Conservation (phyloP, 2,329 filamentous ascomycete genomes). For the Trichoderma sp. region DNA sequence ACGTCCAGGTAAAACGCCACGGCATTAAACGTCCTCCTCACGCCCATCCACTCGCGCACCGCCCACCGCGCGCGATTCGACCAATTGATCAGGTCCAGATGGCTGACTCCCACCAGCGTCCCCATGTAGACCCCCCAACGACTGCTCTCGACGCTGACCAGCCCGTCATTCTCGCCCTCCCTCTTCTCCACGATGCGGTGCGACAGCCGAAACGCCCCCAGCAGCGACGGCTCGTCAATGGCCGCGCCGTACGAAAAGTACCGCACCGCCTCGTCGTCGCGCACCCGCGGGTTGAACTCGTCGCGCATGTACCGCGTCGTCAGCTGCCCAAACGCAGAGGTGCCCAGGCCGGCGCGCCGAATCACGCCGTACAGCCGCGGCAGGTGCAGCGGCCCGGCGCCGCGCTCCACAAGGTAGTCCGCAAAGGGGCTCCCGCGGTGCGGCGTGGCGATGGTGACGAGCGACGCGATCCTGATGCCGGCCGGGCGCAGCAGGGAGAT, state of each 20-base stretch:
- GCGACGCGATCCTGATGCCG: conserved; percentile 45
- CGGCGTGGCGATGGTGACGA: conserved; percentile 55
- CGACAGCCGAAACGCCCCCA: conserved; percentile 59
- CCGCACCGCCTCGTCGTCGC: conserved; percentile 49
- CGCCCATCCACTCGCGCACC: conserved; percentile 50
- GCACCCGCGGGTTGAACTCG: conserved; percentile 57
- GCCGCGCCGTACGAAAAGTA: conserved; percentile 63
- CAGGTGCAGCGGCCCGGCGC: conserved; percentile 44
- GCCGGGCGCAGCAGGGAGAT: conserved; percentile 52
- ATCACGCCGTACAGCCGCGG: conserved; percentile 55
- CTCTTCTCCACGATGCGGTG: conserved; percentile 46
- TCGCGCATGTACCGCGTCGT: conserved; percentile 56
- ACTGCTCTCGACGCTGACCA: conserved; percentile 64
- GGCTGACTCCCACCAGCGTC: conserved; percentile 58
- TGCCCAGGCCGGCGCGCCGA: conserved; percentile 51
- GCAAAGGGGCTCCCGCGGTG: conserved; percentile 55
- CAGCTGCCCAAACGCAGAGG: conserved; percentile 59
- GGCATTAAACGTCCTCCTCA: conserved; percentile 60
- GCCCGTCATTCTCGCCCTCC: conserved; percentile 62
- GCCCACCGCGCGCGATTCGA: conserved; percentile 58
- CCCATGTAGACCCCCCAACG: conserved; percentile 63
- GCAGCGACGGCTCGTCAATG: conserved; percentile 49
- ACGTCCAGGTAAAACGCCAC: conserved; percentile 65
- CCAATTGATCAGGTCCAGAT: conserved; percentile 67
- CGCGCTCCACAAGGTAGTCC: conserved; percentile 47